These are phyloP conservation scores for Cephaloascus albidus DNA, from an alignment of 805 yeast genomes.

Conservation along the genomic window DNA sequence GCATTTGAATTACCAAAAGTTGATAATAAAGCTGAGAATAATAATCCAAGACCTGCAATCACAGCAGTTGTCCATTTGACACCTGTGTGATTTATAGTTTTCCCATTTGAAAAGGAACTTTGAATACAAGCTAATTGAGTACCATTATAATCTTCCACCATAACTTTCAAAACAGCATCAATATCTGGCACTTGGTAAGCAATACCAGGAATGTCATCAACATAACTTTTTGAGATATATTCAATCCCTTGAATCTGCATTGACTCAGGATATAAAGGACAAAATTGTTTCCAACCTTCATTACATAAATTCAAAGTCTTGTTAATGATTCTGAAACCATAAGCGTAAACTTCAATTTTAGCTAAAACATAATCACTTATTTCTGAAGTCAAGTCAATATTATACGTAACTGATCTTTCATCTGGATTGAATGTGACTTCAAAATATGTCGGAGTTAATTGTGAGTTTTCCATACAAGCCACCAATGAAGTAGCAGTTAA, in stretches of 20 bases:
- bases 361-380: conserved; percentile 62
- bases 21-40: conserved; percentile 74
- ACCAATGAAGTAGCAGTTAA: conserved; percentile 68
- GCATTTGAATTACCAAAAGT: conserved; percentile 83
- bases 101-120: conserved; percentile 66
- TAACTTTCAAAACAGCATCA: conserved; percentile 66
- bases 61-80: conserved; percentile 94
- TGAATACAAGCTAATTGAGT: conserved; percentile 63
- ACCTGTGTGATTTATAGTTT: conserved; percentile 70
- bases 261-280: conserved; percentile 79
- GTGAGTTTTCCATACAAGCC: conserved; percentile 74
- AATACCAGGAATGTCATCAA: conserved; percentile 64
- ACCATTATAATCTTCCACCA: conserved; percentile 29
- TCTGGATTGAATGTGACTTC: conserved; percentile 72
- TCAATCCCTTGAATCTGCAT: conserved; percentile 67
- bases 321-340: conserved; percentile 67
- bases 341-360: conserved; percentile 68
- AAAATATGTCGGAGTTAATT: conserved; percentile 64
- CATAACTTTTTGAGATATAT: conserved; percentile 42
- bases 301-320: conserved; percentile 54
- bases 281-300: conserved; percentile 75
- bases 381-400: conserved; percentile 60
- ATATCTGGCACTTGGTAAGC: conserved; percentile 83
- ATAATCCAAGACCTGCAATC: conserved; percentile 78
- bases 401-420: conserved; percentile 55